phyloP scores from a whole-genome alignment of 139 green algal species.

The Chlorella vulgaris region DNA sequence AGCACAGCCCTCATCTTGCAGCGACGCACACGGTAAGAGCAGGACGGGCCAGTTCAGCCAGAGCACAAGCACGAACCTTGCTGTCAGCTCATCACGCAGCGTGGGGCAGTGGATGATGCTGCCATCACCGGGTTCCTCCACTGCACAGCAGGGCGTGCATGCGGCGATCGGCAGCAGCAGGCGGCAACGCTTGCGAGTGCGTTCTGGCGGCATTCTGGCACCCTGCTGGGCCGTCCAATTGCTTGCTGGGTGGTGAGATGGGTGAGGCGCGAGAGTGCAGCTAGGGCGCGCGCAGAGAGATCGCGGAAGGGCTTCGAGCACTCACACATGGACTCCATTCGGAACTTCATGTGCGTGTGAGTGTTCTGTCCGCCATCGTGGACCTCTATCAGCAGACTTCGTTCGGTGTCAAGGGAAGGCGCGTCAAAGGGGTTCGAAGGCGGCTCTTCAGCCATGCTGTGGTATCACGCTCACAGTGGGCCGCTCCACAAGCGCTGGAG shows the following conservation, averaged over 20 bases:
- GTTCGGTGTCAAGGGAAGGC: no score
- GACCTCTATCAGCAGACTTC: neutral
- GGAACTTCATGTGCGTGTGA: neutral
- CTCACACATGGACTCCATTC: neutral
- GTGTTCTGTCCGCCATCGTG: neutral
- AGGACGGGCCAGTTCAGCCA: neutral
- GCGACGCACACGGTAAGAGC: neutral
- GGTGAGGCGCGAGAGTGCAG: no score
- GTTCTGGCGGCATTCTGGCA: neutral
- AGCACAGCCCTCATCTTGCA: neutral
- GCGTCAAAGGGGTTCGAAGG: no score
- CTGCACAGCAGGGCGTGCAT: neutral
- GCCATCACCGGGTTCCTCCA: neutral
- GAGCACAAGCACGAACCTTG: neutral
- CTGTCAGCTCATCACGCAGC: slow-evolving; percentile 28
- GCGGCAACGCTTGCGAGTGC: no score
- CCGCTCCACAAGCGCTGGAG: no score
- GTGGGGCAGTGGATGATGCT: slow-evolving; percentile 38
- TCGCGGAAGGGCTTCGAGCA: neutral
- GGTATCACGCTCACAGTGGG: no score
- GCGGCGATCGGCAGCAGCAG: neutral
- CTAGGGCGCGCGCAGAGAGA: neutral
- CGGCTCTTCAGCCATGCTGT: no score
- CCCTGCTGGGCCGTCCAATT: no score
- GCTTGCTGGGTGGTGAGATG: no score